Base-by-base conservation (phyloP, 2,329 filamentous ascomycete genomes). In the Proliferodiscus dingleyae region DNA sequence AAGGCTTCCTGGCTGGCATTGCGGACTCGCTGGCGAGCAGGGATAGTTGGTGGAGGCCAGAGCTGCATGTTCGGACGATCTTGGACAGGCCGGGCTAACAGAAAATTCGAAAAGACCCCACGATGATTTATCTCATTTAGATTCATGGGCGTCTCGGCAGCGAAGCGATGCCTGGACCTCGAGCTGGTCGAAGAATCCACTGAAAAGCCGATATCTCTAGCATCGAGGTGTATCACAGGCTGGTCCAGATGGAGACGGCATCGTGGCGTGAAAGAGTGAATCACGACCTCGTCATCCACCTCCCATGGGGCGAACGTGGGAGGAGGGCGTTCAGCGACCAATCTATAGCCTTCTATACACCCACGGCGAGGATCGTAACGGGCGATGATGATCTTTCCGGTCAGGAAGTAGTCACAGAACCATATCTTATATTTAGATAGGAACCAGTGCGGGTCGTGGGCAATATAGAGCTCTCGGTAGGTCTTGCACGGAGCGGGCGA, bases 371-470 rank as follows among this genome's bases (percentile, higher is more conserved):
- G 77, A 61, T 95, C 81, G 60, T 89, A 96, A 10, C 86, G 81
- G n/a, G 77, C 75, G 30, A 95, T 61, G 21, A 95, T 74, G 33
- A 95, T 66, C 61, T 85, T 85, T 0, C 90, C 90, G 2, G 77
- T 83, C 38, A 88, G 74, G 23, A 82, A 76, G 2, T 72, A 75
- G 64, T 95, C 88, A 48, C 81, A 78, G 60, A 95, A 91, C 90
- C 90, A 96, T 52, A 96, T 71, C 65, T 87, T 90, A 61, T 87
- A 73, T 41, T 78, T 80, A 0, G 87, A 74, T 1, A 96, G 71
- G 59, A 95, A 95, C 90, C 90, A 96, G 57, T 83, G 80, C 0
- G 85, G 83, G 52, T 93, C 77, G 62, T 93, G 86, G 16, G 81
- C 74, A 33, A 75, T 69, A 63, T 86, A 95, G 2, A 95, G 76